These are phyloP conservation scores for Stenocarpella maydis DNA, from an alignment of 2,329 filamentous ascomycete genomes.

Conservation along the genomic window DNA sequence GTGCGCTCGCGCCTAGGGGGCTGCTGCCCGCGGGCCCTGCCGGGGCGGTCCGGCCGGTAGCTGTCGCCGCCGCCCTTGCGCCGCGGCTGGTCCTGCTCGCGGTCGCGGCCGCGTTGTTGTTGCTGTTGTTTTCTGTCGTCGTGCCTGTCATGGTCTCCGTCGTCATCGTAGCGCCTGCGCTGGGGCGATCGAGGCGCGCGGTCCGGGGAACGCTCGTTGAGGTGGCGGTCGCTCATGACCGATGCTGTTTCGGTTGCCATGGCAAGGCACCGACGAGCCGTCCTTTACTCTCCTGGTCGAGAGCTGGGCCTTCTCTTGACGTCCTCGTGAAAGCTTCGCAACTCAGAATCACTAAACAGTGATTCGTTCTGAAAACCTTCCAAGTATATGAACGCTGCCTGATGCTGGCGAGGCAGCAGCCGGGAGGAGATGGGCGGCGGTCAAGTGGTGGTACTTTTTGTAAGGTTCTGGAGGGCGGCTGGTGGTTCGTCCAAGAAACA, in stretches of 20 bases:
- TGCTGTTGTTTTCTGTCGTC: constrained; percentile 42
- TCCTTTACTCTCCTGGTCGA: neutral
- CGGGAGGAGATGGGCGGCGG: neutral
- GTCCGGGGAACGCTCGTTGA: constrained; percentile 41
- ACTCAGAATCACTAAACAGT: neutral
- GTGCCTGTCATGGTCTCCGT: constrained; percentile 39
- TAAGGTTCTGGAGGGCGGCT: neutral
- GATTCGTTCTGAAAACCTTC: too few relatives aligned
- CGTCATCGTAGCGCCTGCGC: constrained; percentile 38
- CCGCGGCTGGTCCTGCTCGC: constrained; percentile 38
- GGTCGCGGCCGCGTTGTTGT: constrained; percentile 38
- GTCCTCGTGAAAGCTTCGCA: neutral
- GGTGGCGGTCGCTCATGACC: constrained; percentile 34
- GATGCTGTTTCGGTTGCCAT: constrained; percentile 36
- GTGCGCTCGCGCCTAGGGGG: constrained; percentile 42
- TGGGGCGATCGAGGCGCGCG: constrained; percentile 43
- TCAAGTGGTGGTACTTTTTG: neutral
- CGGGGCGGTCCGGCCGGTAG: constrained; percentile 52
- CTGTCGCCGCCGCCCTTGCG: constrained; percentile 60
- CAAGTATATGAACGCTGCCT: neutral
- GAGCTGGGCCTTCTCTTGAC: neutral
- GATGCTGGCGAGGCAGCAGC: neutral
- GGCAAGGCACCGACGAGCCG: neutral
- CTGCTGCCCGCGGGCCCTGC: neutral
- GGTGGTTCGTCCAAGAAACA: neutral